Evolutionary conservation across 202 grass and related monocot genomes (phyloP).

Genomic region (Panicum virgatum): DNA sequence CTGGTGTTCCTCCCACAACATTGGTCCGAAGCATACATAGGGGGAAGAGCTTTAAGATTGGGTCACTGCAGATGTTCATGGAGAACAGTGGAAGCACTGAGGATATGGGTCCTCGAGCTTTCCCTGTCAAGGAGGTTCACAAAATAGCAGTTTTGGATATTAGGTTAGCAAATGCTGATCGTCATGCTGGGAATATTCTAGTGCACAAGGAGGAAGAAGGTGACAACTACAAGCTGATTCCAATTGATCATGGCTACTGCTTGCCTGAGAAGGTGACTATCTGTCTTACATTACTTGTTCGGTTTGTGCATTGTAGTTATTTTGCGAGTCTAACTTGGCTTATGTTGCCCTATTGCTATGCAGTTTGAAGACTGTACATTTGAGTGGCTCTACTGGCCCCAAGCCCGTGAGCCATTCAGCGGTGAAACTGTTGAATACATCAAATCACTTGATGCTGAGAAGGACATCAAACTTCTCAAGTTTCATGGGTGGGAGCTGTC

Average conservation of each 20-base stretch:
- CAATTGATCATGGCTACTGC: slow-evolving; percentile 87
- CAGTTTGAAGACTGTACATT: slow-evolving; percentile 93
- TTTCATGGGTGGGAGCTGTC: slow-evolving; percentile 80
- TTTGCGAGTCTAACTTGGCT: slow-evolving; percentile 2
- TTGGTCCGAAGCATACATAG: slow-evolving; percentile 60
- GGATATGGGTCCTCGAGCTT: slow-evolving; percentile 81
- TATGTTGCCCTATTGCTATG: slow-evolving; percentile 10
- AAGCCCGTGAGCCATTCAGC: slow-evolving; percentile 54
- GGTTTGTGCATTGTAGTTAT: not conserved
- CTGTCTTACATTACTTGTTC: not conserved
- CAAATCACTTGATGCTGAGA: slow-evolving; percentile 69
- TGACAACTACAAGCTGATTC: slow-evolving; percentile 57
- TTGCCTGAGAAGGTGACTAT: slow-evolving; percentile 77
- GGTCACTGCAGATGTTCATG: slow-evolving; percentile 89
- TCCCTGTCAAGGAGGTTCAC: slow-evolving; percentile 86
- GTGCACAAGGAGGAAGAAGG: slow-evolving; percentile 58
- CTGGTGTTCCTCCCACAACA: slow-evolving; percentile 82
- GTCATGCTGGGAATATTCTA: slow-evolving; percentile 89
- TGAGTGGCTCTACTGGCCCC: slow-evolving; percentile 87
- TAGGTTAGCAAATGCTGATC: slow-evolving; percentile 92
- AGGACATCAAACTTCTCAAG: slow-evolving; percentile 76
- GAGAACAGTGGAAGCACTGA: slow-evolving; percentile 77
- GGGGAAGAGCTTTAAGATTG: slow-evolving; percentile 72
- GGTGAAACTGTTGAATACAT: slow-evolving; percentile 57
- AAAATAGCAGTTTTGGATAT: slow-evolving; percentile 95